Base-by-base conservation (phyloP, 2,329 filamentous ascomycete species). In the Lachnellula subtilissima region DNA sequence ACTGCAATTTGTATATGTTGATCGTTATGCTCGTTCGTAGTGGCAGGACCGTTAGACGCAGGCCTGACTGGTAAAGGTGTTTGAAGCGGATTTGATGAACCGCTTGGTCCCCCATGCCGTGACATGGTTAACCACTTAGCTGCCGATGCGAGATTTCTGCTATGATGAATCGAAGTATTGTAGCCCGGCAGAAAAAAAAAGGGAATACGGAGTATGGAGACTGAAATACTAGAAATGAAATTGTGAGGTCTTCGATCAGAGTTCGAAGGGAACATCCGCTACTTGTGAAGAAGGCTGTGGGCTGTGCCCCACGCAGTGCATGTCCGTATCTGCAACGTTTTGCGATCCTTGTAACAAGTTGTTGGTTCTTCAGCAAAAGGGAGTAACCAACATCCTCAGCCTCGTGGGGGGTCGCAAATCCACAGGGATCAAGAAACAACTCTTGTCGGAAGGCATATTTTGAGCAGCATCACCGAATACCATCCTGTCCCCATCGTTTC, bases 311-410 rank as follows among this genome's bases (percentile, higher is more conserved):
- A 37, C 39, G 35, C 5, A 25, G 32, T 35, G 22, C 11, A 51
- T 40, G 37, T 17, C 5, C 37, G 17, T 5, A 3, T 51, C 53
- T 45, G 47, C 43, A 37, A 23, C 39, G 9, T 42, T n/a, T 40
- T 40, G 15, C 40, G n/a, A 37, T 5, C 12, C 15, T 22, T 32
- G 2, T 32, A 22, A 14, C 47, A 28, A 23, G 42, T 54, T 54
- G 53, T 54, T 54, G 53, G 53, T 54, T 51, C 48, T 19, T 5
- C 48, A 11, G 49, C 28, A 54, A 52, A 52, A 28, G 23, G 25
- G 40, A 45, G 47, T n/a, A 36, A 32, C 52, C 52, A 54, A 54
- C 52, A 54, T 42, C 52, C 37, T 43, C 14, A 36, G 28, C 28
- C n/a, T 14, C 36, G 22, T 32, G 23, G 47, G 47, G 22, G 22